Evolutionary conservation across 2,329 filamentous ascomycete species (phyloP), one percentile per base, ranked within the genome.

Genomic region (Celoporthe dispersa): DNA sequence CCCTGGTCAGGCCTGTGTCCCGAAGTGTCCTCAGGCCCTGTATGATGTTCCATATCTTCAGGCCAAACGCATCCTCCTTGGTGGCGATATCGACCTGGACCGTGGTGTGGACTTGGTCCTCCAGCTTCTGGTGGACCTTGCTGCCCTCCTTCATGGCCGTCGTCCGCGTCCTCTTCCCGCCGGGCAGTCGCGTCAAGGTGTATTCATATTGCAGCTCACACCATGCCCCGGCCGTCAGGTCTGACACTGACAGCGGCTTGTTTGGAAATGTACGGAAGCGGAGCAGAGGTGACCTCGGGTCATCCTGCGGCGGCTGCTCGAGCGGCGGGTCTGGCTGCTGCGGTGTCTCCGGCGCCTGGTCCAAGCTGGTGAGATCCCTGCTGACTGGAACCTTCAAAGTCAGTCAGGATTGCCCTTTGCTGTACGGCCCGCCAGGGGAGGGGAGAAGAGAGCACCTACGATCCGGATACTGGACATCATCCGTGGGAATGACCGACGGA

Each of bases 181-280:
- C 83, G 0, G 86, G 87, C 4, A 88, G 88, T 68, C 88, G 90
- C 3, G 90, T 92, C 68, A 99, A 85, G 0, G 90, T 93, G 81
- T 97, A 98, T 84, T 90, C 94, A 76, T 97, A 97, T 79, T 98
- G 94, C 70, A 98, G 80, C 80, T 99, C 95, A 79, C 96, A 99
- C 96, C 96, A 99, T 9, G 94, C 91, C 2, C 94, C 94, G 1
- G 93, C 92, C 0, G 94, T 89, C 33, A 98, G 82, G 79, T 99
- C 96, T 2, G 93, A 94, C 1, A 98, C 96, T 0, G 92, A 94
- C 9, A 98, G 85, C 0, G 92, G 89, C 77, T 93, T 95, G 76
- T 86, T 91, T 0, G 93, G 93, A 68, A 87, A 90, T 1, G 89
- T 89, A 51, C 94, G 91, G 75, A 97, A 97, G 44, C 92, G 89